Evolutionary conservation across 2,329 filamentous ascomycete genomes (phyloP), one percentile per base, ranked within the genome.

Genomic region (Alternaria angustiovoidea): DNA sequence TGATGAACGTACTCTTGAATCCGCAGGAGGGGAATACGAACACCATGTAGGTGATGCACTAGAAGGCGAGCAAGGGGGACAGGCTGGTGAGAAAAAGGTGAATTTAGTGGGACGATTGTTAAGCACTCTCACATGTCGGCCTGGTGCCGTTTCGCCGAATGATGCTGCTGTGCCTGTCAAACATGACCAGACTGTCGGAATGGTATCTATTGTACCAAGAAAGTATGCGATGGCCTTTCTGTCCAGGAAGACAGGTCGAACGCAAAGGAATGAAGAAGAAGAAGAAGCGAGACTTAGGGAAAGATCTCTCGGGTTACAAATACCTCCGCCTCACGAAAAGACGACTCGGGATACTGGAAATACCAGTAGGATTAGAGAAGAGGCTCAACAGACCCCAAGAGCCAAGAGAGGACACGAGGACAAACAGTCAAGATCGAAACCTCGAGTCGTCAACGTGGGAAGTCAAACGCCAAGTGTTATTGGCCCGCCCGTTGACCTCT

Each of bases 141-240:
- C 57, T 18, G 52, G 39, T 28, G 12, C 44, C 6, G 39, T 34
- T 16, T 51, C 51, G 5, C 57, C 55, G 3, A 26, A 34, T 3
- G 26, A 14, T 26, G 32, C 42, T 20, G 49, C 49, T 1, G 46
- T 32, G 9, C 26, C 57, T 11, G 39, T 22, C 2, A 7, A 18
- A n/a, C 16, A n/a, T 26, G 5, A 18, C 14, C 4, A 41, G 7
- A 5, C 52, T 12, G 22, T 28, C 2, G 44, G 14, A 16, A 24
- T 44, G 7, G 7, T 49, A 7, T 20, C 44, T 18, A n/a, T 18
- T 7, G 30, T 34, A 11, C 52, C 57, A 3, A 55, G 22, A 20
- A 59, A 51, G 32, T 56, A 51, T 11, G 30, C 26, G 3, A 18
- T 56, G 44, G 38, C 44, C 5, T 59, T 55, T 36, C 32, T 56